Percentiles rank a stretch among this genome's conserved stretches.
Evolutionary conservation across 2,329 filamentous ascomycete species (phyloP).

Genomic region (Neonectria neomacrospora): DNA sequence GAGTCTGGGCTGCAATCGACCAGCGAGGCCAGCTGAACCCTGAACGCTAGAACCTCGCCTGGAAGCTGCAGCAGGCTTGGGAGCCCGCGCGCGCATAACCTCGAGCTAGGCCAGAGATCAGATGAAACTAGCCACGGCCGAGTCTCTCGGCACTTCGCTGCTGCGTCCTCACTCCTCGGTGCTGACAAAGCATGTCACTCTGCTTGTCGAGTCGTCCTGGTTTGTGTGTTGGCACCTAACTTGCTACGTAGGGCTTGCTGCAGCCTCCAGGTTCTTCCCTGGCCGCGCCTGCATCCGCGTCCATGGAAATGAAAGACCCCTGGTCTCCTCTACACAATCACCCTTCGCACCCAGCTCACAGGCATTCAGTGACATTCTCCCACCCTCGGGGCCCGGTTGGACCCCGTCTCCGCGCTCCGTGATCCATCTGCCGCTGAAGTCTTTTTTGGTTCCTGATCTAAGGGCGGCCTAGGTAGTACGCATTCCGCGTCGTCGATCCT

Average conservation of each 20-base stretch:
- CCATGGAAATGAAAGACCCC: constrained; percentile 19
- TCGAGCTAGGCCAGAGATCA: constrained; percentile 1
- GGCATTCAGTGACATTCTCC: constrained; percentile 6
- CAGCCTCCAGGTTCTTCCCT: constrained; percentile 20
- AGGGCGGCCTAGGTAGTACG: neutral
- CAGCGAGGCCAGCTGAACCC: constrained; percentile 20
- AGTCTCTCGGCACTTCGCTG: neutral
- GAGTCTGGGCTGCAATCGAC: constrained; percentile 4
- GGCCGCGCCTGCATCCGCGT: constrained; percentile 14
- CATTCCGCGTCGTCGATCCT: constrained; percentile 13
- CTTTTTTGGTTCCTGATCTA: constrained; percentile 14
- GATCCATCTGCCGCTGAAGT: neutral
- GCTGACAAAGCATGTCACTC: neutral
- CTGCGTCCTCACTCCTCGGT: neutral
- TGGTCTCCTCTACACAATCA: constrained; percentile 14
- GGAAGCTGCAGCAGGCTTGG: constrained; percentile 7
- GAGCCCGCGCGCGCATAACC: constrained; percentile 6
- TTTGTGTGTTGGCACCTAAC: constrained; percentile 13
- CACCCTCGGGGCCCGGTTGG: neutral
- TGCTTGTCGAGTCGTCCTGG: constrained; percentile 12
- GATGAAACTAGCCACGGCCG: constrained; percentile 11
- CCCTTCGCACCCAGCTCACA: neutral
- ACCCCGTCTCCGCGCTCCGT: constrained; percentile 2
- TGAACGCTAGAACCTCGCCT: constrained; percentile 23
- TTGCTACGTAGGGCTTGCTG: constrained; percentile 2